A percentile compares a stretch with the other conserved stretches of the same genome.
Evolutionary conservation across 2,329 filamentous ascomycete genomes (phyloP).

Genomic region (Spiromastix sp.): DNA sequence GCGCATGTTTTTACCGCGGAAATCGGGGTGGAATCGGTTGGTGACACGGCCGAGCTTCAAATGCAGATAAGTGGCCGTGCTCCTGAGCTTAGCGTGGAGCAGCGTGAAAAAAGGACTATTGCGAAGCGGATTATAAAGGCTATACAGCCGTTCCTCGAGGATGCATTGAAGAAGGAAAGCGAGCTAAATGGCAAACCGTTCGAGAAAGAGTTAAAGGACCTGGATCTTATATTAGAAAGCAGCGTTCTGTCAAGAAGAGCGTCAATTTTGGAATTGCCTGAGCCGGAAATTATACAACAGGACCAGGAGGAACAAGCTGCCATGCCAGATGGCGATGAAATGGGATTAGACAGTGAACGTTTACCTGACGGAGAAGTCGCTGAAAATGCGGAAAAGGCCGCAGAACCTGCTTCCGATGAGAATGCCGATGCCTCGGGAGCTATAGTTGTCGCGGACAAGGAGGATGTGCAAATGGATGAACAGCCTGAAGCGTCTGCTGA

Average conservation of each 20-base stretch:
- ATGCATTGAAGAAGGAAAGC: slow-evolving; percentile 68
- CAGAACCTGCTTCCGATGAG: slow-evolving; percentile 8
- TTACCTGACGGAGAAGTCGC: neutral
- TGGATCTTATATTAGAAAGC: slow-evolving; percentile 62
- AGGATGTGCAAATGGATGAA: neutral
- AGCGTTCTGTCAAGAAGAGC: slow-evolving; percentile 47
- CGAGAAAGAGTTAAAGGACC: slow-evolving; percentile 59
- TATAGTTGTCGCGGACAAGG: slow-evolving; percentile 6
- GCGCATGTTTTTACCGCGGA: slow-evolving; percentile 46
- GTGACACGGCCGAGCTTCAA: slow-evolving; percentile 37
- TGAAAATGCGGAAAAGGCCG: neutral
- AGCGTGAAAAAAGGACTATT: slow-evolving; percentile 72
- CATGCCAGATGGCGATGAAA: slow-evolving; percentile 16
- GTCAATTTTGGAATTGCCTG: slow-evolving; percentile 2
- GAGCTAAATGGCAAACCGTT: slow-evolving; percentile 62
- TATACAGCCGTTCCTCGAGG: slow-evolving; percentile 66
- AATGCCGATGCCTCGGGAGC: slow-evolving; percentile 11
- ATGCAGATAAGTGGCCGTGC: slow-evolving; percentile 40
- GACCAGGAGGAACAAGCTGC: slow-evolving; percentile 14
- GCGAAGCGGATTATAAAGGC: slow-evolving; percentile 82
- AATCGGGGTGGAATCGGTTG: slow-evolving; percentile 39
- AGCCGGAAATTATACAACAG: neutral
- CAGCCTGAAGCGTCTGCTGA: slow-evolving; percentile 4
- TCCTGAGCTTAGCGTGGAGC: slow-evolving; percentile 45
- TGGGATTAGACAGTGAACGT: slow-evolving; percentile 4